Evolutionary conservation across 2,329 filamentous ascomycete genomes (phyloP), one percentile per base, ranked within the genome.

Genomic region (Alternaria rosae): DNA sequence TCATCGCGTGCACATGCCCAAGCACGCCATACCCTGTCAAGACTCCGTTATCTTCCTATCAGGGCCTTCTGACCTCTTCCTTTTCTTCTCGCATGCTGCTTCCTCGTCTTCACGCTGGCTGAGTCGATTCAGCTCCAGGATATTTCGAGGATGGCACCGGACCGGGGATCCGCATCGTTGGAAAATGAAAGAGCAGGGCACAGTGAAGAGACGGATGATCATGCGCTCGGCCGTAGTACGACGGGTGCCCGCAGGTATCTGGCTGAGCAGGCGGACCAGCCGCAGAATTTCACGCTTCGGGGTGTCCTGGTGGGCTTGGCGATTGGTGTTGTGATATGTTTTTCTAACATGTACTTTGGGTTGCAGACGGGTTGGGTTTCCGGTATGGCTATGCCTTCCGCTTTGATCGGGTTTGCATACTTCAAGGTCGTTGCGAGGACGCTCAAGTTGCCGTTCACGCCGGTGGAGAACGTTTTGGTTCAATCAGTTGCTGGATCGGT

Each of bases 321-420:
- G 4, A 95, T 99, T 66, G 95, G 95, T 42, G 88, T 95, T 5
- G 84, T 98, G 57, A 97, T 98, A 74, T 95, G 92, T 76, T 97
- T 97, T 78, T 96, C 92, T 54, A 99, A 99, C 77, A 97, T 96
- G 84, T 99, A 98, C 80, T 99, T 99, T 78, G 95, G 95, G n/a
- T 84, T 99, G 30, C 95, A 98, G 81, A 96, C 92, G 26, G 89
- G 89, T 67, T 92, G 89, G 89, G 87, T 92, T 38, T 88, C 90
- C 73, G 92, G 92, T 69, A 98, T 99, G 95, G 92, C 93, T 15
- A 97, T 99, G 93, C 95, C 95, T 0, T 92, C 93, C 1, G 95
- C 93, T 21, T 83, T 99, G 62, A 92, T 99, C 75, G 94, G 95
- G 2, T 98, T 97, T 76, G 94, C 93, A 11, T 91, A 97, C 70